Conservation (phyloP, 2,329 filamentous ascomycete species). For the Xylariaceae sp. region DNA sequence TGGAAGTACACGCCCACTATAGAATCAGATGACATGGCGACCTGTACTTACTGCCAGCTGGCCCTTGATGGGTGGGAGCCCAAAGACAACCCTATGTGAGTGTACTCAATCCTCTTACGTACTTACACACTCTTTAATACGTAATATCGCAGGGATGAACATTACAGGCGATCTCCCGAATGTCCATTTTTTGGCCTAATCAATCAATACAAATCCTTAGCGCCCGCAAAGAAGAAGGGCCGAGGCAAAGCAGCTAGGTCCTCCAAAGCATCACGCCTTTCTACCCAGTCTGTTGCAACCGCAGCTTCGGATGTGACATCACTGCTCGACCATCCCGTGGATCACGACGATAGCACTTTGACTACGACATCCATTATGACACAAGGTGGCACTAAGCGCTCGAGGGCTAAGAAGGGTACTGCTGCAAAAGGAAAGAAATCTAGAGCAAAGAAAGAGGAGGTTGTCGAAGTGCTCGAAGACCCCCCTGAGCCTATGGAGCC, state of each 20-base stretch:
- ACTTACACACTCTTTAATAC: neutral
- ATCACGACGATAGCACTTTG: slow-evolving; percentile 64
- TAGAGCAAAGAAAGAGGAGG: slow-evolving; percentile 61
- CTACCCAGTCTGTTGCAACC: slow-evolving; percentile 63
- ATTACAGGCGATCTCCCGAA: slow-evolving; percentile 76
- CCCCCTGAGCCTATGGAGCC: slow-evolving; percentile 13
- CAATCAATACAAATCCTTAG: slow-evolving; percentile 56
- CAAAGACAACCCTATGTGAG: slow-evolving; percentile 85
- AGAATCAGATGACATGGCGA: slow-evolving; percentile 87
- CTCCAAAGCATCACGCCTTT: slow-evolving; percentile 75
- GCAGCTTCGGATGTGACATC: slow-evolving; percentile 57
- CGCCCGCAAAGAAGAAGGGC: slow-evolving; percentile 58
- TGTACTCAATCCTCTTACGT: slow-evolving; percentile 18
- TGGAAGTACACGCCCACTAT: slow-evolving; percentile 91
- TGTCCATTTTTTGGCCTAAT: slow-evolving; percentile 84
- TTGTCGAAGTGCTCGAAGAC: slow-evolving; percentile 54
- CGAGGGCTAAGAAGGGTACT: slow-evolving; percentile 62
- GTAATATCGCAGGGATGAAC: slow-evolving; percentile 73
- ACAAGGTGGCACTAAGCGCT: slow-evolving; percentile 57
- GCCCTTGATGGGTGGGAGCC: slow-evolving; percentile 95
- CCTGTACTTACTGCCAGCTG: slow-evolving; percentile 88
- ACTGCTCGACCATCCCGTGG: slow-evolving; percentile 54
- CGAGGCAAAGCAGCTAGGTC: slow-evolving; percentile 61
- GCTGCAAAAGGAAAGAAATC: slow-evolving; percentile 55
- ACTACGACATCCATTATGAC: slow-evolving; percentile 66